phyloP scores from a whole-genome alignment of 768 basidiomycete species.

The Psilocybe subaeruginosa region DNA sequence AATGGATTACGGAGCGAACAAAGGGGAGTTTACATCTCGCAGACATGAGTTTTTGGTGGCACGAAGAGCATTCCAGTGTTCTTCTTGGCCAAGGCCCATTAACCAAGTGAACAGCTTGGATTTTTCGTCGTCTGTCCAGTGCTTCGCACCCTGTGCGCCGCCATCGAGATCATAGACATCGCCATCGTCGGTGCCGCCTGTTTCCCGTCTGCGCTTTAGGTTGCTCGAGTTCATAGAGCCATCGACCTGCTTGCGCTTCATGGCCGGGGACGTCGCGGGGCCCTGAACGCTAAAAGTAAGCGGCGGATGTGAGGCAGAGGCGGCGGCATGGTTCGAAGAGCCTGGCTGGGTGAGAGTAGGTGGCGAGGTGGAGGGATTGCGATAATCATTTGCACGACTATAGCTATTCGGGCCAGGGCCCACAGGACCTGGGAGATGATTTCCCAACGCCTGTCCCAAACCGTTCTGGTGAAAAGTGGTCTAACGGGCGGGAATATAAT shows the following conservation, averaged over 20 bases:
- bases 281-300: slow-evolving; percentile 38
- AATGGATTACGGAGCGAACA: slow-evolving; percentile 4
- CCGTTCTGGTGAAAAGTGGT: slow-evolving; percentile 60
- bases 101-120: slow-evolving; percentile 78
- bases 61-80: slow-evolving; percentile 77
- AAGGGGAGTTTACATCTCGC: slow-evolving; percentile 56
- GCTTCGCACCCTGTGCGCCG: slow-evolving; percentile 67
- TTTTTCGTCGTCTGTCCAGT: slow-evolving; percentile 88
- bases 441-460: slow-evolving; percentile 62
- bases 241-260: slow-evolving; percentile 59
- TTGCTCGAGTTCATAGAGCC: slow-evolving; percentile 31
- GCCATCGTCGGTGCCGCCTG: slow-evolving; percentile 34
- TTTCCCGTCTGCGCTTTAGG: slow-evolving; percentile 50
- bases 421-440: slow-evolving; percentile 44
- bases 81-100: slow-evolving; percentile 70
- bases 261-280: slow-evolving; percentile 37
- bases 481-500: slow-evolving; percentile 28
- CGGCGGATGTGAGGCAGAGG: slow-evolving; percentile 38
- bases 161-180: slow-evolving; percentile 50
- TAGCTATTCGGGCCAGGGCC: slow-evolving; percentile 25
- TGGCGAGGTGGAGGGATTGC: slow-evolving; percentile 41
- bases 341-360: slow-evolving; percentile 39
- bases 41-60: slow-evolving; percentile 85
- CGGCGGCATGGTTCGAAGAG: slow-evolving; percentile 28
- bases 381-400: slow-evolving; percentile 34